phyloP scores from a whole-genome alignment of 2,329 filamentous ascomycete species.

The Pseudopyrenochaeta lycopersici region DNA sequence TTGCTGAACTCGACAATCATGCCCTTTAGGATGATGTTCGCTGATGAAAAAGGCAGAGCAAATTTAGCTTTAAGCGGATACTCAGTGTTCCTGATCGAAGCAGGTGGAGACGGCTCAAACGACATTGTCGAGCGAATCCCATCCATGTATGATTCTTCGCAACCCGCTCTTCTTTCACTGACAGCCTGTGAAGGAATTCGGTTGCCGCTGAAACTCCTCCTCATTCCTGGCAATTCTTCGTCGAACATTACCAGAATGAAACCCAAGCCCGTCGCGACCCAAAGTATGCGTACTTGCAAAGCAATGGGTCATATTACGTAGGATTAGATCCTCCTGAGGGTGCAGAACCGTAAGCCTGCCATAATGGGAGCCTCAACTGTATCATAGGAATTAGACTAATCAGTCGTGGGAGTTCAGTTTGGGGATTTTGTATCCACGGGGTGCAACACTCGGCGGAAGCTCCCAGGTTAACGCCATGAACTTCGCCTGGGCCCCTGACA shows the following conservation, averaged over 20 bases:
- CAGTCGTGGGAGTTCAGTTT: too few species aligned
- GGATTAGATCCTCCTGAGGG: conserved; percentile 62
- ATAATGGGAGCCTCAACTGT: too few species aligned
- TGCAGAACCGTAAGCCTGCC: conserved; percentile 61
- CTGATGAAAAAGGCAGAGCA: too few species aligned
- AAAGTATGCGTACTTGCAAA: conserved; percentile 61
- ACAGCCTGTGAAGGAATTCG: too few species aligned
- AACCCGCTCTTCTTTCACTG: too few species aligned
- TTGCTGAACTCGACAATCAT: too few species aligned
- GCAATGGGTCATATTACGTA: conserved; percentile 54
- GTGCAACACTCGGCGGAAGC: conserved; percentile 65
- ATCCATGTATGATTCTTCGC: conserved; percentile 60
- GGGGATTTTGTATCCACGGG: conserved; percentile 68
- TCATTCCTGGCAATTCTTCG: conserved; percentile 69
- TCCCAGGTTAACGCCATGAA: conserved; percentile 69
- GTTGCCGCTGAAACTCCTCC: conserved; percentile 63
- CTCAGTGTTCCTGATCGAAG: conserved; percentile 66
- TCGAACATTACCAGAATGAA: conserved; percentile 66
- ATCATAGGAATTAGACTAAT: too few species aligned
- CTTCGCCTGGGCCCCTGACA: conserved; percentile 64
- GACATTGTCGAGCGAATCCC: conserved; percentile 60
- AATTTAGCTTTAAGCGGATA: conserved; percentile 65
- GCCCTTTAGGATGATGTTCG: too few species aligned
- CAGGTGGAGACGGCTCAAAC: conserved; percentile 64
- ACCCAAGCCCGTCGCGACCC: conserved; percentile 58